Evolutionary conservation across 805 yeast species (phyloP), one percentile per base, ranked within the genome.

Genomic region (Hanseniaspora thailandica): DNA sequence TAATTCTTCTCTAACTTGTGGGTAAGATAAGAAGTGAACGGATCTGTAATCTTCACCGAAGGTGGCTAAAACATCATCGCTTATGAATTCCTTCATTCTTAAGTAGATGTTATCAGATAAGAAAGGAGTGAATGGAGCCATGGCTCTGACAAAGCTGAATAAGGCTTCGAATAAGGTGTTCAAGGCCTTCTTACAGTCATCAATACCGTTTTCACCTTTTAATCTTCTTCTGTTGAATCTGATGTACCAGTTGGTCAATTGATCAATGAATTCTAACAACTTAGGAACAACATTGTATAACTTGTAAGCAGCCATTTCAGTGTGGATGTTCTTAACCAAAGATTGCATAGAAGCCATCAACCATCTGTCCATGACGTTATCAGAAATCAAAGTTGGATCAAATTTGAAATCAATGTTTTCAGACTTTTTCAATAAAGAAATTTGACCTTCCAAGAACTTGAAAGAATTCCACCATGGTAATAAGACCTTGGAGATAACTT

Each of bases 81-180:
- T 68, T 69, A 82, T 83, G 60, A 71, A 79, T 45, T 71, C 72
- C 64, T 74, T 78, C 71, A 93, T 71, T 69, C 78, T 81, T 66
- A 79, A 83, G 72, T 89, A 93, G 61, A 93, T 85, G 63, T 78
- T 80, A 64, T 93, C 99, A 47, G 97, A 75, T 69, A 94, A 75
- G 76, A 83, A 94, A 59, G 99, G 99, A 51, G 97, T 89, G 73
- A 93, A 93, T 59, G 99, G 98, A 55, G 97, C 97, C 97, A 93
- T 90, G 47, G 96, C 94, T 67, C 97, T 81, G 49, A 80, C 83
- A 64, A 93, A 80, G 45, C 87, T 86, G 68, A 85, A 84, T 61
- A 89, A 74, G 33, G 93, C 95, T 67, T 88, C 96, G 55, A 89
- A 81, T 69, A 93, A 74, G 23, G 97, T 85, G 72, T 93, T 93